These are phyloP conservation scores for Xylaria acuta DNA, from an alignment of 495 filamentous ascomycete species.

Conservation along the genomic window DNA sequence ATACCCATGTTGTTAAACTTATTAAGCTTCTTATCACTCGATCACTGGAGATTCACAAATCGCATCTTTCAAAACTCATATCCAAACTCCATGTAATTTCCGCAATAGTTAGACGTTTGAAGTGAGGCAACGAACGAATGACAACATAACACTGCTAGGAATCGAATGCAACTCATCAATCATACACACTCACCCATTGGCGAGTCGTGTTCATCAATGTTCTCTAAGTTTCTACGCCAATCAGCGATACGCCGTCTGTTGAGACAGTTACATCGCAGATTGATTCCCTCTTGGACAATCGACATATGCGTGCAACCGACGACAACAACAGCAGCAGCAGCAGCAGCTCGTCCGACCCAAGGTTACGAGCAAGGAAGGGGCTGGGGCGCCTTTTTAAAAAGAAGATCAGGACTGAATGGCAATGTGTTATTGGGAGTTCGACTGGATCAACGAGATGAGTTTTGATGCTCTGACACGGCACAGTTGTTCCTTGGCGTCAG, in stretches of 20 bases:
- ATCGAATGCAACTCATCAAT: not conserved
- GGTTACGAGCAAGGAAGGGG: not conserved
- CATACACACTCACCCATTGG: not conserved
- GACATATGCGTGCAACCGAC: not conserved
- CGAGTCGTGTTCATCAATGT: not conserved
- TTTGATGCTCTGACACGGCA: conserved; percentile 8
- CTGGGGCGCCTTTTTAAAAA: not conserved
- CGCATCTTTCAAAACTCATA: too few relatives aligned
- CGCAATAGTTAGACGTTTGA: not conserved
- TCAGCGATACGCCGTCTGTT: not conserved
- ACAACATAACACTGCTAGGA: not conserved
- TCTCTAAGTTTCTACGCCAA: not conserved
- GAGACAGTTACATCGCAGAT: conserved; percentile 5
- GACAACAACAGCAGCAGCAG: too few relatives aligned
- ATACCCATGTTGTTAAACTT: not conserved
- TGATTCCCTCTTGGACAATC: not conserved
- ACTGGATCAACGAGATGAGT: not conserved
- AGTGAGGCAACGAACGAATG: not conserved
- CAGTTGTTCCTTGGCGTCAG: not conserved
- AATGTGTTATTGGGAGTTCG: not conserved
- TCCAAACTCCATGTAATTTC: not conserved
- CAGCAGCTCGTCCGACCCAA: not conserved
- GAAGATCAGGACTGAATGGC: not conserved
- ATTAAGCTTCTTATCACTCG: not conserved
- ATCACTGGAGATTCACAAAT: not conserved